Evolutionary conservation across 176 grass and related monocot genomes (phyloP).

Genomic region (Juncus effusus): DNA sequence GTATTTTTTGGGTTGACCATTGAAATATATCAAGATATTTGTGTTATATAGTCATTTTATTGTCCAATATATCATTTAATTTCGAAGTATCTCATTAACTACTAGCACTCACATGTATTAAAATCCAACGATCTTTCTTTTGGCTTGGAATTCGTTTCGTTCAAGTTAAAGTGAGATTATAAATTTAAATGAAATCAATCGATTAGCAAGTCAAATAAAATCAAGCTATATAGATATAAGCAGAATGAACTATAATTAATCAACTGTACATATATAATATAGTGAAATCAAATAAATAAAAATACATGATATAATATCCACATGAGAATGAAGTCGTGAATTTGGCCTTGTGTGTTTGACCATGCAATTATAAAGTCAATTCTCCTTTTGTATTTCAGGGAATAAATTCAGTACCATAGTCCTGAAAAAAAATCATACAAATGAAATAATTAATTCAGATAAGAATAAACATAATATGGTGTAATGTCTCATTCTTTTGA

Average conservation of each 20-base stretch:
- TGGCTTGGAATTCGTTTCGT: too few species aligned
- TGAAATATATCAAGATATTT: too few species aligned
- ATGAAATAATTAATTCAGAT: slow-evolving; percentile 5
- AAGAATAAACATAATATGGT: neutral
- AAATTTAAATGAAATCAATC: too few species aligned
- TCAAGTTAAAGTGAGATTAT: too few species aligned
- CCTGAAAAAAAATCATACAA: slow-evolving; percentile 35
- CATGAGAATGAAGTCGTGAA: neutral
- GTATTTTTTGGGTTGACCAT: too few species aligned
- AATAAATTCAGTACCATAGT: slow-evolving; percentile 56
- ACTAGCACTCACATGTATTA: too few species aligned
- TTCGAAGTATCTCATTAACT: too few species aligned
- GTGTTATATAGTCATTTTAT: too few species aligned
- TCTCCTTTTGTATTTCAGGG: slow-evolving; percentile 44
- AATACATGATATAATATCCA: neutral
- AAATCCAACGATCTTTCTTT: too few species aligned
- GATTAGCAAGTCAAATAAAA: too few species aligned
- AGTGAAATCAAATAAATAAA: slow-evolving; percentile 1
- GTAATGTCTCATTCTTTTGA: slow-evolving; percentile 3
- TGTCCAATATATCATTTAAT: too few species aligned
- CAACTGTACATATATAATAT: slow-evolving; percentile 3
- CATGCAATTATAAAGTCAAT: slow-evolving; percentile 39
- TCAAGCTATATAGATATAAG: too few species aligned
- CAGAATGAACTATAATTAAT: neutral
- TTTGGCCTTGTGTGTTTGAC: neutral